Evolutionary conservation across 352 stramenopile species (phyloP).

Genomic region (Phytophthora hibernalis): DNA sequence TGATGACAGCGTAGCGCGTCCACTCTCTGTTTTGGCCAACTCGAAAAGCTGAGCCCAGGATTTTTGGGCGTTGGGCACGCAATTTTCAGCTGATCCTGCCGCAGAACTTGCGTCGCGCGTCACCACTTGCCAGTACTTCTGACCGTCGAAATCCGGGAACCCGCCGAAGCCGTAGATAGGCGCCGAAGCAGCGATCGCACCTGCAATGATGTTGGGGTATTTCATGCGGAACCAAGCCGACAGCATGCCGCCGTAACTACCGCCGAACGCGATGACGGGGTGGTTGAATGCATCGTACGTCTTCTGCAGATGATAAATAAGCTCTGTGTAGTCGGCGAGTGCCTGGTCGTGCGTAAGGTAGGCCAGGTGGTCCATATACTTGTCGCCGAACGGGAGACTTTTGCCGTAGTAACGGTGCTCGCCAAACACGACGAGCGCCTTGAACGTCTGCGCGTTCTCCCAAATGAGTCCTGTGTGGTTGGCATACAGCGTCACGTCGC

Average conservation of each 20-base stretch:
- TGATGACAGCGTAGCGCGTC: conserved; percentile 56
- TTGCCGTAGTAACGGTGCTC: conserved; percentile 97
- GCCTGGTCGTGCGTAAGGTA: conserved; percentile 93
- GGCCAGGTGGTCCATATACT: conserved; percentile 73
- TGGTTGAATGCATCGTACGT: conserved; percentile 75
- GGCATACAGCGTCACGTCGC: conserved; percentile 93
- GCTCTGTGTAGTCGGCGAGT: conserved; percentile 91
- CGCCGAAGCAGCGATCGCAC: conserved; percentile 94
- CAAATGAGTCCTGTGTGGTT: conserved; percentile 96
- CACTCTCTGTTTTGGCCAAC: conserved; percentile 64
- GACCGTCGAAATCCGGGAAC: conserved; percentile 64
- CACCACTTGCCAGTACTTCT: conserved; percentile 88
- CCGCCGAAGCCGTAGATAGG: conserved; percentile 92
- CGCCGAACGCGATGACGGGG: conserved; percentile 95
- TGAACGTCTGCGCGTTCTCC: conserved; percentile 91
- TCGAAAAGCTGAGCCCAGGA: conserved; percentile 83
- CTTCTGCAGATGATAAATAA: conserved; percentile 89
- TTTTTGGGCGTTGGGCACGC: conserved; percentile 83
- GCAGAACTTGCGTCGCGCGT: conserved; percentile 74
- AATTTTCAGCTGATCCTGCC: conserved; percentile 77
- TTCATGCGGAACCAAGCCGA: conserved; percentile 95
- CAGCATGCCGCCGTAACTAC: conserved; percentile 97
- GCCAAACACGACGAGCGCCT: conserved; percentile 93
- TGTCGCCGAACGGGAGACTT: conserved; percentile 81
- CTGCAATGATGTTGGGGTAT: conserved; percentile 92